phyloP scores from a whole-genome alignment of 1,284 basidiomycete genomes.

The Clitocybe nebularis region DNA sequence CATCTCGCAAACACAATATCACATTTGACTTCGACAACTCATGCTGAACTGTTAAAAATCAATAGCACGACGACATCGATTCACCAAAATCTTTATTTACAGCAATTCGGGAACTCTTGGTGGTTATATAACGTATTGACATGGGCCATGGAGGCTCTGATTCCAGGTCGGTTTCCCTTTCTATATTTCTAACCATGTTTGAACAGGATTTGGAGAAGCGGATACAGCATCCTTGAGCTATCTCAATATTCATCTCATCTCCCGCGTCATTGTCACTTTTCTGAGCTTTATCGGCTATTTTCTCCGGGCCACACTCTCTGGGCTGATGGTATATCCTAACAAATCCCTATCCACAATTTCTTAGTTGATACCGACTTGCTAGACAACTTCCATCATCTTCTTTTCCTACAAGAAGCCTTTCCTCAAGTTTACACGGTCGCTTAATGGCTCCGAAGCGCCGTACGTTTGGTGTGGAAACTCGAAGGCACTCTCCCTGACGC shows the following conservation, averaged over 20 bases:
- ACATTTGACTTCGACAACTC: conserved; percentile 33
- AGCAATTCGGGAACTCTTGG: conserved; percentile 2
- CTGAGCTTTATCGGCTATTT: conserved; percentile 7
- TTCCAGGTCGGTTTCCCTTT: conserved; percentile 8
- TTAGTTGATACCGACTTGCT: neutral
- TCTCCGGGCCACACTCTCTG: conserved; percentile 13
- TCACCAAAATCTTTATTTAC: conserved; percentile 6
- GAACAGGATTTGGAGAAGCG: conserved; percentile 2
- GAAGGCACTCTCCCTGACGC: neutral
- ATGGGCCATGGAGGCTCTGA: conserved; percentile 5
- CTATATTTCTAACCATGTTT: neutral
- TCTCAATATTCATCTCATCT: conserved; percentile 8
- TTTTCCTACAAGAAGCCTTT: conserved; percentile 11
- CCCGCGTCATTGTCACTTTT: conserved; percentile 5
- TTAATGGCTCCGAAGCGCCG: conserved; percentile 1
- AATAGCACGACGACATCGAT: conserved; percentile 34
- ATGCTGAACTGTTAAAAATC: conserved; percentile 40
- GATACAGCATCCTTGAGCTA: conserved; percentile 10
- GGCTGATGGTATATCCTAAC: conserved; percentile 8
- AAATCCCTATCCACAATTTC: neutral
- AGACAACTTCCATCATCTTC: conserved; percentile 13
- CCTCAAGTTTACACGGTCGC: neutral
- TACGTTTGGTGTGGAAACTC: conserved; percentile 9
- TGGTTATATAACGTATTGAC: conserved; percentile 7
- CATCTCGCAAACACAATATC: conserved; percentile 32